Evolutionary conservation across 495 filamentous ascomycete species (phyloP).

Genomic region (Tricharina praecox): DNA sequence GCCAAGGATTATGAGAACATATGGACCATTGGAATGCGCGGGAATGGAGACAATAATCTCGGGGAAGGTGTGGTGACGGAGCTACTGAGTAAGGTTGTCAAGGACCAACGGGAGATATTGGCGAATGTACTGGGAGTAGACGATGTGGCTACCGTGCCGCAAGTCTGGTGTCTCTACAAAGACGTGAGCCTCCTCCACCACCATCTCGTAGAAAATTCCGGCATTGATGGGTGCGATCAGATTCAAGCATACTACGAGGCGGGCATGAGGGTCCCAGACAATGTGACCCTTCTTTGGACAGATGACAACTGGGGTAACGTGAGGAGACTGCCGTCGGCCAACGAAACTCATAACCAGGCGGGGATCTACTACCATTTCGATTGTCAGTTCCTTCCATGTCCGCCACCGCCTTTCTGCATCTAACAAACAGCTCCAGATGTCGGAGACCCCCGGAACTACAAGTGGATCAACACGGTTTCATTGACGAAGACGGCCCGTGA

Average conservation of each 20-base stretch:
- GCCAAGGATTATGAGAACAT: constrained; percentile 47
- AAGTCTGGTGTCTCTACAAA: constrained; percentile 58
- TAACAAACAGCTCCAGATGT: constrained; percentile 30
- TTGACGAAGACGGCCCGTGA: no score
- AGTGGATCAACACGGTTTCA: constrained; percentile 58
- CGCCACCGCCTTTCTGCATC: background rate
- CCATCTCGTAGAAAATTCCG: background rate
- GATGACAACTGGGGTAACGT: constrained; percentile 66
- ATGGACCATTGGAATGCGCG: constrained; percentile 60
- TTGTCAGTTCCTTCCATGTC: constrained; percentile 24
- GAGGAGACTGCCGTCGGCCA: constrained; percentile 42
- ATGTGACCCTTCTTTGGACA: constrained; percentile 55
- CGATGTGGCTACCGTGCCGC: constrained; percentile 42
- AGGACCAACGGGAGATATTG: constrained; percentile 41
- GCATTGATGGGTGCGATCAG: constrained; percentile 11
- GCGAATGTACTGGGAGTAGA: constrained; percentile 36
- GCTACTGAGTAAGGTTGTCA: constrained; percentile 43
- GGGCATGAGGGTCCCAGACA: constrained; percentile 50
- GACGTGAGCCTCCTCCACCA: constrained; percentile 32
- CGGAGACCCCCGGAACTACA: constrained; percentile 45
- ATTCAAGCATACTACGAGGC: constrained; percentile 45
- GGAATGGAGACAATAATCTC: constrained; percentile 45
- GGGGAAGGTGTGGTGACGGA: constrained; percentile 40
- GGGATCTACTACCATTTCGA: constrained; percentile 70
- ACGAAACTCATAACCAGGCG: constrained; percentile 52